Percentiles rank a stretch among this genome's conserved stretches.
Conservation (phyloP, 1,139 yeast genomes). For the Nakaseomyces kungkrabaensis region DNA sequence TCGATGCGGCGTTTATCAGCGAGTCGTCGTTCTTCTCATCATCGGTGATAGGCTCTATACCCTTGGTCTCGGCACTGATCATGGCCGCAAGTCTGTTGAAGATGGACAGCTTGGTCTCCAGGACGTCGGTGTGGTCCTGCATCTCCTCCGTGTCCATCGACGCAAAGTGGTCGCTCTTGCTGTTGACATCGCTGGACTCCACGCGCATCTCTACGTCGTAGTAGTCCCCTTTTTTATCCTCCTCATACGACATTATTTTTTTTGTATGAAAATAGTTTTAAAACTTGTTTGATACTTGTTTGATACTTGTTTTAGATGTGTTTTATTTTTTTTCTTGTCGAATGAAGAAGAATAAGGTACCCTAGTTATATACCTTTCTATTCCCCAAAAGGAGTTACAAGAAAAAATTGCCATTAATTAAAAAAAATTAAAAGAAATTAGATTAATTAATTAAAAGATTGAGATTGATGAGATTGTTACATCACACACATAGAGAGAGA, state of each 20-base stretch:
- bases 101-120: slow-evolving; percentile 15
- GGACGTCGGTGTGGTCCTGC: slow-evolving; percentile 1
- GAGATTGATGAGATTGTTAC: no score
- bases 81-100: slow-evolving; percentile 31
- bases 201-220: slow-evolving; percentile 1
- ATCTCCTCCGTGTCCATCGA: background rate
- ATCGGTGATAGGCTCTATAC: slow-evolving; percentile 40
- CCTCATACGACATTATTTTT: background rate
- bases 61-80: slow-evolving; percentile 37
- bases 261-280: background rate
- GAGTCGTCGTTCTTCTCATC: slow-evolving; percentile 44
- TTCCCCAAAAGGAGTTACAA: no score
- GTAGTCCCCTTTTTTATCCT: background rate
- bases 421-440: no score
- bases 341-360: no score
- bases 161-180: background rate
- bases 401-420: no score
- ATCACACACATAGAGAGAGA: no score
- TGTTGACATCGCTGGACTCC: background rate
- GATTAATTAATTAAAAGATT: no score
- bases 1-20: slow-evolving; percentile 61
- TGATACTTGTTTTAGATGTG: no score
- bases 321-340: background rate
- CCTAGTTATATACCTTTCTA: no score
- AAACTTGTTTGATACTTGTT: background rate